Percentiles rank a stretch among this genome's conserved stretches.
Conservation (phyloP, 768 basidiomycete genomes). For the Rhodotorula taiwanensis region DNA sequence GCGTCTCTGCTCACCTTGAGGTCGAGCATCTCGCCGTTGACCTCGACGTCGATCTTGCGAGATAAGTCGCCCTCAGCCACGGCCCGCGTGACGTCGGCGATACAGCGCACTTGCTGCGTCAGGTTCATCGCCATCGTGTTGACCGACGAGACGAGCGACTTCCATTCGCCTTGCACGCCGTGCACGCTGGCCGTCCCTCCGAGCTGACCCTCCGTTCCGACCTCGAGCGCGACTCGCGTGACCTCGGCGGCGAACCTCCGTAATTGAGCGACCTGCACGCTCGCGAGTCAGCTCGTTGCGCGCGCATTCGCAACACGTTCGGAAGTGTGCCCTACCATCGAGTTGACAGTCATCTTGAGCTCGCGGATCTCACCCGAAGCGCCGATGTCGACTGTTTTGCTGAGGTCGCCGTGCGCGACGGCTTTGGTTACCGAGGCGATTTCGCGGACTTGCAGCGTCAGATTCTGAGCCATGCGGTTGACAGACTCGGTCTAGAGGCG, state of each 20-base stretch:
- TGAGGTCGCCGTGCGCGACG: constrained; percentile 83
- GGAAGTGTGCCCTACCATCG: constrained; percentile 61
- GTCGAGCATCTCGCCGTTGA: constrained; percentile 88
- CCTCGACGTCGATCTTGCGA: constrained; percentile 81
- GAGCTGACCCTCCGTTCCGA: constrained; percentile 49
- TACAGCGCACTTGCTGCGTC: constrained; percentile 66
- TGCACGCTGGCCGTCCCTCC: constrained; percentile 81
- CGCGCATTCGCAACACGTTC: constrained; percentile 40
- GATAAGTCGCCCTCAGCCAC: constrained; percentile 79
- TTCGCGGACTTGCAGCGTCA: constrained; percentile 47
- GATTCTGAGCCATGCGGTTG: constrained; percentile 46
- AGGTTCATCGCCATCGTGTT: constrained; percentile 53
- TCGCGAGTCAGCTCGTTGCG: not conserved
- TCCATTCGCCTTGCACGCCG: constrained; percentile 90
- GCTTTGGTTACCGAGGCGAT: constrained; percentile 67
- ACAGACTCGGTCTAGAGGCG: constrained; percentile 26
- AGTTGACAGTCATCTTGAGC: constrained; percentile 65
- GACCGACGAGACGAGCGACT: constrained; percentile 78
- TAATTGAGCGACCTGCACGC: constrained; percentile 54
- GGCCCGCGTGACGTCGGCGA: constrained; percentile 92
- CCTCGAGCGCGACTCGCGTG: constrained; percentile 48
- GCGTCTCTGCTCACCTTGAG: constrained; percentile 52
- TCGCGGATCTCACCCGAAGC: constrained; percentile 69
- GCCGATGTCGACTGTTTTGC: constrained; percentile 85
- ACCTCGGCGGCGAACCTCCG: constrained; percentile 49